Conservation (phyloP, 2,329 filamentous ascomycete species). For the Colletotrichum sojae region DNA sequence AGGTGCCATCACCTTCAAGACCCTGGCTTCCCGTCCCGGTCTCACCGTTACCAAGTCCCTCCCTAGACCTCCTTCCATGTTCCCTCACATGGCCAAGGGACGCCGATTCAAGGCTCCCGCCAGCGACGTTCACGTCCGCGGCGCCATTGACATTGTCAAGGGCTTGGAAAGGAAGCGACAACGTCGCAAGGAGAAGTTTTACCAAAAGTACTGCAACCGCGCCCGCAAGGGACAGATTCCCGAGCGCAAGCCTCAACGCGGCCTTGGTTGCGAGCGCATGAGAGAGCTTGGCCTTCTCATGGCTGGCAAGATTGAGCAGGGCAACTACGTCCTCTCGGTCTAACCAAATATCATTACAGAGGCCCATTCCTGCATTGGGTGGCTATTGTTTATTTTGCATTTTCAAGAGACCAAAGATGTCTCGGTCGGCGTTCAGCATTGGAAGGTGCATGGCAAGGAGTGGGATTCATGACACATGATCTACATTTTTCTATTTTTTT, state of each 20-base stretch:
- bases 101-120: constrained; percentile 51
- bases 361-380: constrained; percentile 10
- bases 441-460: constrained; percentile 38
- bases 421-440: constrained; percentile 39
- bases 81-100: constrained; percentile 66
- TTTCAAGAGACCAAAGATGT: constrained; percentile 24
- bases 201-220: constrained; percentile 90
- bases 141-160: constrained; percentile 98
- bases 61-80: constrained; percentile 82
- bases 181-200: constrained; percentile 92
- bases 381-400: constrained; percentile 27
- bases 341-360: constrained; percentile 50
- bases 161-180: constrained; percentile 95
- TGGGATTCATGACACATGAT: constrained; percentile 45
- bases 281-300: constrained; percentile 86
- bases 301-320: constrained; percentile 82
- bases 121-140: constrained; percentile 79
- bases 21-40: constrained; percentile 72
- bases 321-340: constrained; percentile 84
- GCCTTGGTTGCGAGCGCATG: constrained; percentile 94
- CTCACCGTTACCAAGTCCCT: constrained; percentile 88
- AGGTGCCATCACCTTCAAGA: constrained; percentile 58
- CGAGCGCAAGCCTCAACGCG: constrained; percentile 79
- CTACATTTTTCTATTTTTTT: constrained; percentile 4
- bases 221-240: constrained; percentile 77